Base-by-base conservation (phyloP, 108 stramenopile genomes). In the Skeletonema menzelii region DNA sequence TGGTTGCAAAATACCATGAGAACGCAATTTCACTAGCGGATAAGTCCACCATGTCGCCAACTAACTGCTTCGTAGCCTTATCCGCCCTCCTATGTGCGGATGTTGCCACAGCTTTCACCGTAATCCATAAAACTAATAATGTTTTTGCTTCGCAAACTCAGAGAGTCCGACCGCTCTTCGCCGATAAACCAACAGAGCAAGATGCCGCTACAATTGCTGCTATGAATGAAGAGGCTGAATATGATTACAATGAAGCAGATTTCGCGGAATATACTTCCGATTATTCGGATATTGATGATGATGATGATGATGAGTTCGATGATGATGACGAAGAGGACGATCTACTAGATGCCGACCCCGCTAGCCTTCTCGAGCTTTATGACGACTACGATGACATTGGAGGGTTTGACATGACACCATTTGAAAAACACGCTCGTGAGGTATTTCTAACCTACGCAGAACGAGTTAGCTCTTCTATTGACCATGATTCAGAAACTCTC, bases 341-440 rank as follows among this genome's bases (percentile, higher is more conserved):
- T 38, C 44, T 59, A 22, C 55, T 73, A 13, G 56, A 38, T 32
- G n/a, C n/a, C n/a, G 72, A 67, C 8, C 62, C 19, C 15, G 37
- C 20, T 32, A 56, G 35, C 55, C 26, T 56, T 27, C 55, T 72
- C 34, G 27, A 47, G 13, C 24, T 53, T 12, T 61, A 62, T 37
- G 72, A 62, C n/a, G 62, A 63, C 27, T 72, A 72, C 27, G 57
- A 57, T 27, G 20, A 27, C 27, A 69, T 69, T 30, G 57, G 68
- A 40, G 72, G 79, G 5, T 73, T 65, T 56, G 72, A 80, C 63
- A 56, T 80, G 11, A 58, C 67, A 47, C 79, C 79, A 46, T 80
- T 80, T 63, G 79, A 80, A 30, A 56, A 69, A 20, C 80, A 82
- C 40, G 80, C 80, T 1, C 76, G 80, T 15, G 80, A 82, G 57